Percentiles rank a stretch among this genome's conserved stretches.
Conservation (phyloP, 257 asterid genomes). For the Mentha longifolia region DNA sequence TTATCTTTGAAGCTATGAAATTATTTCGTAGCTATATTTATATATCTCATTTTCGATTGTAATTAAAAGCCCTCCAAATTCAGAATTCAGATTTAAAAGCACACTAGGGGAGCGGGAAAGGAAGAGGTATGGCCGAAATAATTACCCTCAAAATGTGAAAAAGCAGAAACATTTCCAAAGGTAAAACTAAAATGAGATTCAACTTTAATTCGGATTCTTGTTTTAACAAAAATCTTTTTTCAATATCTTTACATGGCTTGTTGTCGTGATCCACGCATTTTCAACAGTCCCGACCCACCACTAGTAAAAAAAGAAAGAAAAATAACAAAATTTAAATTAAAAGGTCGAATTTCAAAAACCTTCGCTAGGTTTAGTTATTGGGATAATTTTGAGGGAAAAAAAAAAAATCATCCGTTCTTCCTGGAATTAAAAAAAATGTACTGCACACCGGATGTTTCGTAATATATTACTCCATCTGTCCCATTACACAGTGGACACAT, state of each 20-base stretch:
- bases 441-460: too few species aligned
- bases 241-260: conserved; percentile 27
- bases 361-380: not conserved
- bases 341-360: not conserved
- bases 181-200: conserved; percentile 6
- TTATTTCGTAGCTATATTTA: too few species aligned
- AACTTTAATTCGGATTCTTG: conserved; percentile 32
- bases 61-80: not conserved
- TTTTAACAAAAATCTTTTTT: conserved; percentile 17
- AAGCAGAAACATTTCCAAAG: conserved; percentile 22
- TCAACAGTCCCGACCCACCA: conserved; percentile 11
- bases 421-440: too few species aligned
- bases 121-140: conserved; percentile 5
- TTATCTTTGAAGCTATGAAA: too few species aligned
- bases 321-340: not conserved
- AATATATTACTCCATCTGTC: too few species aligned
- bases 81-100: conserved; percentile 1
- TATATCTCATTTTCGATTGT: too few species aligned
- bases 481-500: too few species aligned
- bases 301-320: not conserved
- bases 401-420: not conserved
- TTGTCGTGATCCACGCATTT: conserved; percentile 14
- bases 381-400: not conserved
- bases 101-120: conserved; percentile 26
- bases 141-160: conserved; percentile 24